These are phyloP conservation scores for Pachysolen tannophilus DNA, from an alignment of 805 yeast genomes.

Conservation along the genomic window DNA sequence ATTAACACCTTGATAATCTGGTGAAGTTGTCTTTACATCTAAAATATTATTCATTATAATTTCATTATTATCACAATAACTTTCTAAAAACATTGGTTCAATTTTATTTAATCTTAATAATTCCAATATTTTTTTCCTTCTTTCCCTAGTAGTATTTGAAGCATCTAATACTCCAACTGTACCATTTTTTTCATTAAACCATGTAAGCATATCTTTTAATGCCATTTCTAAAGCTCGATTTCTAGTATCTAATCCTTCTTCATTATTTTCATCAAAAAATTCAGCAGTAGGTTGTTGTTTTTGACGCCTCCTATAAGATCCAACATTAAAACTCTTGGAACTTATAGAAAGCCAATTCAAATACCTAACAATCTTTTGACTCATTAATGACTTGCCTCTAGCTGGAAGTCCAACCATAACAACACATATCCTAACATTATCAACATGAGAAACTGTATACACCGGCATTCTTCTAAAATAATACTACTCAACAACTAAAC, in stretches of 20 bases:
- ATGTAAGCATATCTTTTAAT: conserved; percentile 69
- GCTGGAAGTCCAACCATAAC: conserved; percentile 87
- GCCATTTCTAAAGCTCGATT: conserved; percentile 67
- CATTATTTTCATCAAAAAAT: conserved; percentile 64
- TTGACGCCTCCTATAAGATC: conserved; percentile 66
- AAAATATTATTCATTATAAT: conserved; percentile 70
- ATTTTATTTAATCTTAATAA: conserved; percentile 54
- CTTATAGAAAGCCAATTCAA: conserved; percentile 86
- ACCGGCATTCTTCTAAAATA: conserved; percentile 45
- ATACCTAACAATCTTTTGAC: conserved; percentile 89
- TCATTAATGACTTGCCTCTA: conserved; percentile 89
- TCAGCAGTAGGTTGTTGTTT: conserved; percentile 64
- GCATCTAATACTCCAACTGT: conserved; percentile 93
- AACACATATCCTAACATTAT: conserved; percentile 73
- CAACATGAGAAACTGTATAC: conserved; percentile 50
- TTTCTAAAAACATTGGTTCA: conserved; percentile 88
- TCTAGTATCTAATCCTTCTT: conserved; percentile 55
- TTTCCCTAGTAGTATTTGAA: conserved; percentile 71
- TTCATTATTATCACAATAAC: conserved; percentile 80
- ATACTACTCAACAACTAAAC: background rate
- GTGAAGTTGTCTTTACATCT: conserved; percentile 83
- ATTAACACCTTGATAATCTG: conserved; percentile 66
- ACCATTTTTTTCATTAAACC: conserved; percentile 78
- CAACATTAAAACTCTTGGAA: conserved; percentile 85
- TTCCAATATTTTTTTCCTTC: conserved; percentile 56